A percentile compares a stretch with the other conserved stretches of the same genome.
These are phyloP conservation scores for Glomus cerebriforme DNA, from an alignment of 192 early-diverging fungal genomes.

Conservation along the genomic window DNA sequence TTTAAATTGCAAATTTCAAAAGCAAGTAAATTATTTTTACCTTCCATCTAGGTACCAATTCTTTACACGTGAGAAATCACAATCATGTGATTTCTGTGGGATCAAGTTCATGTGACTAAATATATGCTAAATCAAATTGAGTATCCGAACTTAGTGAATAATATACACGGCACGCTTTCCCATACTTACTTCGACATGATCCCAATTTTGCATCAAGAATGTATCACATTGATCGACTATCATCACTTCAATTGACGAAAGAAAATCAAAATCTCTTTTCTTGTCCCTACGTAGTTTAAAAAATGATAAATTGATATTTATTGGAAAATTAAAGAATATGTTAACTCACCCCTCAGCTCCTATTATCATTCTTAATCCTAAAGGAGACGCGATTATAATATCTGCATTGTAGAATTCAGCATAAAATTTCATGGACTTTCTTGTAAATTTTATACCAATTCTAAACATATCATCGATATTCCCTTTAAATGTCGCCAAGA, in stretches of 20 bases:
- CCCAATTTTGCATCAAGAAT: constrained; percentile 99
- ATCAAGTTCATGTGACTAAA: constrained; percentile 85
- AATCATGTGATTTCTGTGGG: constrained; percentile 89
- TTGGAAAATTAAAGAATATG: too few species aligned
- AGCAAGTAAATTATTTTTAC: constrained; percentile 31
- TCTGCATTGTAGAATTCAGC: constrained; percentile 88
- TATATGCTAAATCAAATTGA: constrained; percentile 57
- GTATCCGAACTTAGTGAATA: constrained; percentile 22
- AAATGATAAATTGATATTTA: too few species aligned
- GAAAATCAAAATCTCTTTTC: constrained; percentile 89
- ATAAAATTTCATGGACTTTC: constrained; percentile 86
- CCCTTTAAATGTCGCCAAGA: constrained; percentile 80
- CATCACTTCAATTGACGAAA: constrained; percentile 90
- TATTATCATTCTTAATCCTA: constrained; percentile 88
- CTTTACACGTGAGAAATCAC: constrained; percentile 92
- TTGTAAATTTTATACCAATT: constrained; percentile 86
- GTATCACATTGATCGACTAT: constrained; percentile 86
- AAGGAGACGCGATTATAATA: constrained; percentile 88
- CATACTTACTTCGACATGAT: constrained; percentile 74
- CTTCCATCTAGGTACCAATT: constrained; percentile 85
- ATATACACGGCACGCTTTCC: not conserved
- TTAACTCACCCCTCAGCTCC: constrained; percentile 76
- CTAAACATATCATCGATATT: constrained; percentile 97
- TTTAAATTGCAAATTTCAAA: not conserved
- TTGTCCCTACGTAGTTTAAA: constrained; percentile 75